Base-by-base conservation (phyloP, 1,284 basidiomycete genomes). In the Tylopilus sp. region DNA sequence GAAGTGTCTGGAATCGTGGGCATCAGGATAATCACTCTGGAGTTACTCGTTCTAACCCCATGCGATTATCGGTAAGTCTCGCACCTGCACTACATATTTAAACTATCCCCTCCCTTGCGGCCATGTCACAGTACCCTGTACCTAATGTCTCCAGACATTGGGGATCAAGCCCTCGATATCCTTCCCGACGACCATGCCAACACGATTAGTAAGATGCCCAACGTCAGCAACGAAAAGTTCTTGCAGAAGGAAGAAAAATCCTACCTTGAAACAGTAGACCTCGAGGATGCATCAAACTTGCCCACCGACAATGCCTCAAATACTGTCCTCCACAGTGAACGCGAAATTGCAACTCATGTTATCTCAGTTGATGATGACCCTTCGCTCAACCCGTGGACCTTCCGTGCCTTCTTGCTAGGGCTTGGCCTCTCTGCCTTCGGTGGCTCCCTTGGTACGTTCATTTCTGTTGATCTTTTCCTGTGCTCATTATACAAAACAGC, bases 401-500 rank as follows among this genome's bases (percentile, higher is more conserved):
- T 84, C 52, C 73, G 82, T 5, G 69, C 75, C 2, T 72, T 81
- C 51, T 71, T 85, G 57, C 69, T 85, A n/a, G 81, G 83, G 11
- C 57, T 81, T 41, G 79, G 80, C 10, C 72, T 84, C 5, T 79
- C 80, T 20, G 74, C 77, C 5, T 81, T 88, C 51, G 80, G 81
- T 44, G 74, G 81, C 26, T 78, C 77, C 24, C 60, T 80, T 39
- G 73, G 61, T 65, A 36, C 51, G 52, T 45, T 35, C 4, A 12
- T 41, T 8, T 28, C 4, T 14, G 20, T 0, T 20, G 15, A n/a
- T 17, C 7, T 5, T 35, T 9, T 15, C 15, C 37, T 39, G n/a
- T 14, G 14, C 17, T 40, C n/a, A 46, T 39, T 1, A 40, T 33
- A 10, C 7, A 14, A 9, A 65, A 7, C 30, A 55, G 68, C 77